Base-by-base conservation (phyloP, 345 rosid species). In the Aegle marmelos region DNA sequence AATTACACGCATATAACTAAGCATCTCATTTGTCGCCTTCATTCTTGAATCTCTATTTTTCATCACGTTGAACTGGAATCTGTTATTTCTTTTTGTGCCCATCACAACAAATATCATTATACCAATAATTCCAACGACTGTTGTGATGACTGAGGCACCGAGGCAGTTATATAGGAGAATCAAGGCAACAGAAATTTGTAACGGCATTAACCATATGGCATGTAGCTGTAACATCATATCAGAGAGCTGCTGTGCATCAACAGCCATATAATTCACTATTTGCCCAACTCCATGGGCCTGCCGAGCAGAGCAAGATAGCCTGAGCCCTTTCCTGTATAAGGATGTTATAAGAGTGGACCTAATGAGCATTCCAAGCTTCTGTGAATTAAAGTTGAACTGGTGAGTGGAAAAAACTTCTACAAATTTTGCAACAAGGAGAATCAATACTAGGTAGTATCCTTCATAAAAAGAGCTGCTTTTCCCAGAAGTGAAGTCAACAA, bases 141-240 rank as follows among this genome's bases (percentile, higher is more conserved):
- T 80, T 0, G 94, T 88, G 22, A 92, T 27, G 1, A 85, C 88
- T 0, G 97, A 84, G 14, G 88, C 81, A 3, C 98, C 99, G 2
- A 95, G 87, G 78, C 84, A 82, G 17, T 81, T 81, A 70, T 93
- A 93, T 33, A 93, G 86, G 58, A 95, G 98, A 48, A 86, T 83
- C 56, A 95, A 48, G 2, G 93, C 99, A 22, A 90, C 90, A 56
- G 83, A 37, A 31, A 91, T 86, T 74, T 95, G 98, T 74, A 95
- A 66, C 14, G 98, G 98, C 92, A 91, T 95, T 74, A 93, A 81
- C 99, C 99, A 95, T 57, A 93, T 81, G n/a, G 96, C 78, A 81
- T 95, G 99, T 63, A 95, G 88, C 89, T 93, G 99, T 34, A 93
- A 71, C 94, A 95, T 95, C 98, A 95, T 93, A 70, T 95, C 99